These are phyloP conservation scores for Fraxinus quadrangulata DNA, from an alignment of 257 asterid species.

Conservation along the genomic window DNA sequence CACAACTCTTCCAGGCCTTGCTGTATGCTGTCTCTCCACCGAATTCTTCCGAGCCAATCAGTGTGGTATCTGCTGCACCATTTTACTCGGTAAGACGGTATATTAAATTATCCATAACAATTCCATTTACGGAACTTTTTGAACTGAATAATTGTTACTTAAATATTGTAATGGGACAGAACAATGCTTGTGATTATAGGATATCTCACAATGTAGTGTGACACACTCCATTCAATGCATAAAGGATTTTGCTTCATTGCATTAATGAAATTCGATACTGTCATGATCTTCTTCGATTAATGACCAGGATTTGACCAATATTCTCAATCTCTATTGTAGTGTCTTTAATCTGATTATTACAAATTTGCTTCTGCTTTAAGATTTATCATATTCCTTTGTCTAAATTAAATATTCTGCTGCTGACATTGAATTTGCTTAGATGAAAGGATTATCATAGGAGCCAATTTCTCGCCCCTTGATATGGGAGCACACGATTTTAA, in stretches of 20 bases:
- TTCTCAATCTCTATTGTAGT: slow-evolving; percentile 8
- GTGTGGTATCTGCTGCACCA: slow-evolving; percentile 89
- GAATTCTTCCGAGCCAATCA: slow-evolving; percentile 60
- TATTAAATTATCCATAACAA: not conserved
- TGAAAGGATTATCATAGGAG: not conserved
- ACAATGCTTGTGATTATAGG: not conserved
- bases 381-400: not conserved
- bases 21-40: slow-evolving; percentile 73
- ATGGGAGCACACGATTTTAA: not conserved
- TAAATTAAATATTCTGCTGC: not conserved
- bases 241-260: not conserved
- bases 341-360: not conserved
- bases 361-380: slow-evolving; percentile 24
- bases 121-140: not conserved
- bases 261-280: not conserved
- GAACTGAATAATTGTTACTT: not conserved
- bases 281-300: not conserved
- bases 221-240: not conserved
- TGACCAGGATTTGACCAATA: too few species aligned
- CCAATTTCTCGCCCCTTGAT: not conserved
- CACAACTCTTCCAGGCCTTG: slow-evolving; percentile 88
- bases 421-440: not conserved
- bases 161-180: too few species aligned
- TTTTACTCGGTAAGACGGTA: slow-evolving; percentile 71
- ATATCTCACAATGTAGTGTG: not conserved